Evolutionary conservation across 371 early-diverging fungal species (phyloP).

Genomic region (Coemansia sp.): DNA sequence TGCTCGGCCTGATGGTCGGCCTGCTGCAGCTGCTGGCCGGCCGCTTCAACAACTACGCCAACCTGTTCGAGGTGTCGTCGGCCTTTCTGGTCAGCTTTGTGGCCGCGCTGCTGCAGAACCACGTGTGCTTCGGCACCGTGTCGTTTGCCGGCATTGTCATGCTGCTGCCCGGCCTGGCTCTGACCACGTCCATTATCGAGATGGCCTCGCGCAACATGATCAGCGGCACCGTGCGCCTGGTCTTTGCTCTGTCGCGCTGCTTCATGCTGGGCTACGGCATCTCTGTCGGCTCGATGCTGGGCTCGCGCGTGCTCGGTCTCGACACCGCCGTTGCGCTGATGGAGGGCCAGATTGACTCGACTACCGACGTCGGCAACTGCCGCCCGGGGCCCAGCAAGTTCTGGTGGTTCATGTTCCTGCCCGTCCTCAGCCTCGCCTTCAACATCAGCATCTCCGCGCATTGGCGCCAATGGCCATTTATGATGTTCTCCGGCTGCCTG

Average conservation of each 20-base stretch:
- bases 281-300: constrained; percentile 63
- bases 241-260: constrained; percentile 74
- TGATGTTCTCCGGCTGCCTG: constrained; percentile 41
- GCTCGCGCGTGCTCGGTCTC: constrained; percentile 38
- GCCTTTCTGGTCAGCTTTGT: constrained; percentile 64
- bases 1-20: constrained; percentile 62
- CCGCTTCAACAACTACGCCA: constrained; percentile 61
- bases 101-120: constrained; percentile 53
- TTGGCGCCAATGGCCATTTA: constrained; percentile 48
- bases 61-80: constrained; percentile 65
- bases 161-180: constrained; percentile 69
- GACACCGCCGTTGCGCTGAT: constrained; percentile 38
- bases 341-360: constrained; percentile 22
- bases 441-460: constrained; percentile 49
- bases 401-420: constrained; percentile 48
- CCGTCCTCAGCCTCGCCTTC: constrained; percentile 41
- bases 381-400: constrained; percentile 30
- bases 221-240: constrained; percentile 78
- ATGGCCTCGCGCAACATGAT: constrained; percentile 82
- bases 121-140: constrained; percentile 61
- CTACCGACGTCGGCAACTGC: constrained; percentile 30
- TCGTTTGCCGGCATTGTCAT: constrained; percentile 65
- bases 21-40: constrained; percentile 62
- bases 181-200: constrained; percentile 80
- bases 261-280: constrained; percentile 77